Percentiles rank a stretch among this genome's conserved stretches.
phyloP scores from a whole-genome alignment of 345 rosid genomes.

The Eutrema japonicum region DNA sequence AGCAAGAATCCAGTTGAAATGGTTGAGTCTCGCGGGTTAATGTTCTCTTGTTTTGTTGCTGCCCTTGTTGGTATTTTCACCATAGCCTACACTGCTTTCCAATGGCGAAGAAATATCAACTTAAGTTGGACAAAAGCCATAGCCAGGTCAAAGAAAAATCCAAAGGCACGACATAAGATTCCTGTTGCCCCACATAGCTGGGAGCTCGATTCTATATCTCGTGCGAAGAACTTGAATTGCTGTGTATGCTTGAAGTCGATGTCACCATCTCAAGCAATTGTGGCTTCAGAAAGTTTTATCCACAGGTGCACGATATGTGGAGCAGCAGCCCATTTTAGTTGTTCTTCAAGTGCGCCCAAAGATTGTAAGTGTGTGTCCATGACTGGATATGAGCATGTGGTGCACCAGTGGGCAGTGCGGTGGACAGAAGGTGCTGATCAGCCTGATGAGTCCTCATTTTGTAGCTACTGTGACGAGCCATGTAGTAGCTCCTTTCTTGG shows the following conservation, averaged over 20 bases:
- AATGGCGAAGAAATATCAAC: slow-evolving; percentile 95
- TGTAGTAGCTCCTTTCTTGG: slow-evolving; percentile 93
- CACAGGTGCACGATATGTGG: slow-evolving; percentile 76
- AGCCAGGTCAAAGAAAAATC: slow-evolving; percentile 88
- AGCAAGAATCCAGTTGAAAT: slow-evolving; percentile 55
- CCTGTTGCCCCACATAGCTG: slow-evolving; percentile 77
- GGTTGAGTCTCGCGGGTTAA: slow-evolving; percentile 59
- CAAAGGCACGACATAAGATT: slow-evolving; percentile 75
- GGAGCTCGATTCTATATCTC: slow-evolving; percentile 66
- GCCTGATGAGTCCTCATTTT: slow-evolving; percentile 73
- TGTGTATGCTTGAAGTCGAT: slow-evolving; percentile 83
- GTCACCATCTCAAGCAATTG: slow-evolving; percentile 68
- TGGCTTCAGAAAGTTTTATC: slow-evolving; percentile 62
- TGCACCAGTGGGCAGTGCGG: slow-evolving; percentile 94
- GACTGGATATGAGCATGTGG: slow-evolving; percentile 72
- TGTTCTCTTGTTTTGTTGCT: slow-evolving; percentile 69
- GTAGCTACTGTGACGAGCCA: slow-evolving; percentile 90
- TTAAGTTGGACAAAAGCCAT: slow-evolving; percentile 94
- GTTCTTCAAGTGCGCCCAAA: slow-evolving; percentile 69
- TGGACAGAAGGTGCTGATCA: slow-evolving; percentile 95
- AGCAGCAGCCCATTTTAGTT: slow-evolving; percentile 76
- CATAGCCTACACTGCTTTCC: slow-evolving; percentile 86
- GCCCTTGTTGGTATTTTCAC: slow-evolving; percentile 82
- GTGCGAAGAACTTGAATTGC: slow-evolving; percentile 82
- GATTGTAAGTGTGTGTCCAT: slow-evolving; percentile 92